Evolutionary conservation across 2,329 filamentous ascomycete genomes (phyloP).

Genomic region (Ascochyta rabiei): DNA sequence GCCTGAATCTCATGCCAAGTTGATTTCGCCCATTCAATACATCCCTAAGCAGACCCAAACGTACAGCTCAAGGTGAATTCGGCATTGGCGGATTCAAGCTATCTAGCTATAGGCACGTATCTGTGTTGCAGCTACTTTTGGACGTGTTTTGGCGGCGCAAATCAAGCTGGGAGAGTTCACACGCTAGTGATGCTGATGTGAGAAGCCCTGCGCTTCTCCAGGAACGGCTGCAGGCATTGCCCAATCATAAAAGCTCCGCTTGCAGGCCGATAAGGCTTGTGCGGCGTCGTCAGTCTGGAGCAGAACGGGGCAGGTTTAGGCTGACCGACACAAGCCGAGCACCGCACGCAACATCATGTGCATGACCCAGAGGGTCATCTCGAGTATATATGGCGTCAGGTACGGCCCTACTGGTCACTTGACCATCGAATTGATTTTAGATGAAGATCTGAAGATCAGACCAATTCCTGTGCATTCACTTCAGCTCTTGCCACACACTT

Average conservation of each 20-base stretch:
- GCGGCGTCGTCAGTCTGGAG: slow-evolving; percentile 10
- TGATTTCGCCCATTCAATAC: too few species aligned
- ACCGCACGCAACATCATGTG: slow-evolving; percentile 23
- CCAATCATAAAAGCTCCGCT: slow-evolving; percentile 16
- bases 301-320: slow-evolving; percentile 13
- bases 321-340: slow-evolving; percentile 40
- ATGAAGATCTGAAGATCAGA: slow-evolving; percentile 4
- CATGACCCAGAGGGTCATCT: slow-evolving; percentile 14
- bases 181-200: neutral
- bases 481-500: neutral
- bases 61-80: too few species aligned
- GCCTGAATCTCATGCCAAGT: too few species aligned
- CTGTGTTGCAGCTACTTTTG: too few species aligned
- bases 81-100: too few species aligned
- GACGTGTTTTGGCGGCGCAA: too few species aligned
- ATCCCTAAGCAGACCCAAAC: too few species aligned
- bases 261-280: slow-evolving; percentile 7
- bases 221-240: slow-evolving; percentile 11
- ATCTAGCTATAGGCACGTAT: too few species aligned
- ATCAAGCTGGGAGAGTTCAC: too few species aligned
- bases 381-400: slow-evolving; percentile 33
- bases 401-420: slow-evolving; percentile 11
- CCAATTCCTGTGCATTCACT: neutral
- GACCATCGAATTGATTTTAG: slow-evolving; percentile 10
- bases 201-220: slow-evolving; percentile 3